Base-by-base conservation (phyloP, 2,329 filamentous ascomycete genomes). In the Penicillium glabrum region DNA sequence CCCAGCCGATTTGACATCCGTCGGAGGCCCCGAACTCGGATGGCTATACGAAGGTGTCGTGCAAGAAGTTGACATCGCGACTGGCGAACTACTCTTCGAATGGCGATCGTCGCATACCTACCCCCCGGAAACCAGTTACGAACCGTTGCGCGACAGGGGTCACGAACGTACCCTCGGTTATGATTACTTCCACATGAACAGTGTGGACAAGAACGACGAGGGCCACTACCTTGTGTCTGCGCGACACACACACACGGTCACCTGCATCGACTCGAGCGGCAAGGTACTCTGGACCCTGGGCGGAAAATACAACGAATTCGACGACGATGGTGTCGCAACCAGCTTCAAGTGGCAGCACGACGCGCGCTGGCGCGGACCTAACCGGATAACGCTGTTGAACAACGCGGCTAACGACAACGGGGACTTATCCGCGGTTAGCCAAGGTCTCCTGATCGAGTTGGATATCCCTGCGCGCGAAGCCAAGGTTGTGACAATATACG, bases 181-280 rank as follows among this genome's bases (percentile, higher is more conserved):
- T 69, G 82, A 84, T 63, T 83, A 79, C 63, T 82, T 82, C 64
- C 81, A 83, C 65, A 76, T 84, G 64, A 84, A 83, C 67, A 80
- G 78, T 43, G 72, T 82, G 54, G 78, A 80, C 66, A 82, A 82
- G 67, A 76, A 81, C 60, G 61, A 68, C 10, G 68, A 75, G 2
- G 79, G 75, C 14, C 72, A 73, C 51, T 77, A 77, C 49, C 63
- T 77, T 13, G 65, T 80, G 37, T 80, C 76, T 3, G 70, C 73
- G 1, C 75, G 80, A 16, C 75, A 71, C 33, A 62, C 63, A 16
- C 65, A 70, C 41, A 59, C 61, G 4, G 52, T 84, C 48, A 75
- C 73, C 31, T 75, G 75, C 53, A 70, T 77, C 33, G 72, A 77
- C 44, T 51, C 23, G 60, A 62, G 58, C 2, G 69, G 67, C 14